Evolutionary conservation across 2,329 filamentous ascomycete genomes (phyloP), one percentile per base, ranked within the genome.

Genomic region (Tolypocladium sp.): DNA sequence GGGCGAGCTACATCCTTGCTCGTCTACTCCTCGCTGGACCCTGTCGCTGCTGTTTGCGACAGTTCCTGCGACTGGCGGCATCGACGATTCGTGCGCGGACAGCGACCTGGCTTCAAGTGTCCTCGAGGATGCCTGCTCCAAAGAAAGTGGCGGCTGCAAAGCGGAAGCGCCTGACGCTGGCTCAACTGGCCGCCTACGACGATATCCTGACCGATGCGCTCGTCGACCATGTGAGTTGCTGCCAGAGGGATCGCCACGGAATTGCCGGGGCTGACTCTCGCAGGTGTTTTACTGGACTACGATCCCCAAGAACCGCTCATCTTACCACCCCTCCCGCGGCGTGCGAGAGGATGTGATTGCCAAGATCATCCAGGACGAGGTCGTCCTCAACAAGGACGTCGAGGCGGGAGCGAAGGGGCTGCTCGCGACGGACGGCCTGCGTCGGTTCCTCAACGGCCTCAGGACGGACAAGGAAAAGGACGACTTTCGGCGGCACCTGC

Each of bases 251-350:
- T 33, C 13, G 7, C 30, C 4, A 3, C n/a, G 7, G 17, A 55
- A 27, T 7, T 17, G 42, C n/a, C 30, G 4, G 12, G 5, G 30
- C 49, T 62, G 56, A 71, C 61, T 56, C 60, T 9, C 55, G 61
- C 66, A 97, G 93, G 88, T 91, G 12, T 97, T 90, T 74, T 99
- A 94, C 79, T 97, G 94, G 93, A 93, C 93, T 7, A 90, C 85
- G 4, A 96, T 97, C 60, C 92, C 93, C 64, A 99, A 99, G 76
- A 96, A 97, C 69, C 87, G 90, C 62, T 86, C 85, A 59, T 91
- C 90, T 58, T 97, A 96, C 73, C 89, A 90, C 67, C 83, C 91
- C 1, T 91, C 89, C 8, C 87, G 94, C 63, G 91, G 91, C 46
- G 80, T 97, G 56, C 85, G 83, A 58, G 82, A 86, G 66, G 80